Evolutionary conservation across 805 yeast genomes (phyloP), one percentile per base, ranked within the genome.

Genomic region (Candida golubevii): DNA sequence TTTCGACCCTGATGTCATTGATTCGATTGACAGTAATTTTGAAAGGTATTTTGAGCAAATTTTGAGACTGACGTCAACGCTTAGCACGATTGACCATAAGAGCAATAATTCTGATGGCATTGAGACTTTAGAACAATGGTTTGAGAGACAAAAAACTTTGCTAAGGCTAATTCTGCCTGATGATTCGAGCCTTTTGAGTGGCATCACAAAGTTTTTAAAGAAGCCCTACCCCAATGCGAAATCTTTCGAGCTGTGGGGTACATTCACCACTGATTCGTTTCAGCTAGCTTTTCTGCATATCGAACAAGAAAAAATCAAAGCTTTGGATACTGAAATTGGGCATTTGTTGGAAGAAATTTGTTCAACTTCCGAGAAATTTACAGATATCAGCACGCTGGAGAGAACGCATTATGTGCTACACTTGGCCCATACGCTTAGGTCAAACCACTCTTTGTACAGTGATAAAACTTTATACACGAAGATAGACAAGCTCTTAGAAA

Each of bases 21-120:
- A 48, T 3, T 39, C 61, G 18, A 62, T 67, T 41, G 68, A 65
- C 32, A 44, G 45, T 9, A 60, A 66, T 42, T 49, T 66, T 38
- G 59, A 58, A 14, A 33, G 43, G 8, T 70, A 70, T 44, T 59
- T 67, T 28, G 47, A 50, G 8, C 37, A 40, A n/a, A 47, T 48
- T 3, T 36, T 53, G 6, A 31, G 35, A 2, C 28, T 46, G 23
- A 43, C 50, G 5, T 44, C 55, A 4, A 35, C 40, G 4, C 14
- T 35, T 23, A 35, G 40, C 27, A 32, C 36, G 8, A 7, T 32
- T n/a, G 23, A 26, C 3, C 33, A 13, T 1, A 15, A 28, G 8
- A 11, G 13, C 5, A 12, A 12, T 15, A 36, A 13, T 8, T n/a
- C 31, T 3, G 36, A 45, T 34, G 38, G 46, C 34, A 30, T 38